phyloP scores from a whole-genome alignment of 768 basidiomycete genomes.

The Crepidotus variabilis region DNA sequence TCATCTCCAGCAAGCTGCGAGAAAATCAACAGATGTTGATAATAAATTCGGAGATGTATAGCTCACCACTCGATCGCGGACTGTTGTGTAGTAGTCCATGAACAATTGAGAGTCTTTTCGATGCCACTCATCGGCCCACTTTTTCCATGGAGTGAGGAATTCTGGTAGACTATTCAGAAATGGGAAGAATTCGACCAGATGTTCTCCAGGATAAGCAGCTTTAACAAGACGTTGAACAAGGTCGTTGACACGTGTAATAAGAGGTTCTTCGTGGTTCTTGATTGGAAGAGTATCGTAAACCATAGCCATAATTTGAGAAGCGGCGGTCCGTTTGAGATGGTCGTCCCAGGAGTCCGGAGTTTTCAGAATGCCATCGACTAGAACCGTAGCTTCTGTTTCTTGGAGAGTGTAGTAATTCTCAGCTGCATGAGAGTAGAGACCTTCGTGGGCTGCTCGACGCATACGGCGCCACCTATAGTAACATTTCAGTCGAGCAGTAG shows the following conservation, averaged over 20 bases:
- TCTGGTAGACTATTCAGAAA: not conserved
- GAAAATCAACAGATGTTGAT: not conserved
- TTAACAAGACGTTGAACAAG: not conserved
- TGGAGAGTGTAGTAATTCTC: slow-evolving; percentile 14
- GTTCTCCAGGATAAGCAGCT: not conserved
- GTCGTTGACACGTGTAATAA: not conserved
- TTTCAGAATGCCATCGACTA: slow-evolving; percentile 16
- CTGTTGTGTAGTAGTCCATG: slow-evolving; percentile 1
- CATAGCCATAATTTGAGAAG: not conserved
- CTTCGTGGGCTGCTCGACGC: slow-evolving; percentile 13
- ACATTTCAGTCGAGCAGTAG: not conserved
- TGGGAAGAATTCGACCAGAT: slow-evolving; percentile 7
- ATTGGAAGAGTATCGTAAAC: not conserved
- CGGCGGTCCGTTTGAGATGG: slow-evolving; percentile 2
- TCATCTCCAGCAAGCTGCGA: not conserved
- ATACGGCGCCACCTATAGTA: slow-evolving; percentile 27
- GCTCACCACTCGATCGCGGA: not conserved
- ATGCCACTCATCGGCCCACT: not conserved
- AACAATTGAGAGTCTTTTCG: not conserved
- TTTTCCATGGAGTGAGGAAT: not conserved
- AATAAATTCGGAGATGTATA: not conserved
- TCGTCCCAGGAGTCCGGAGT: not conserved
- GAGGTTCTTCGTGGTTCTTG: slow-evolving; percentile 3
- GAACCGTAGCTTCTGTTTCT: slow-evolving; percentile 14
- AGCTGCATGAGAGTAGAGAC: slow-evolving; percentile 8